Percentiles rank a stretch among this genome's conserved stretches.
Conservation (phyloP, 2,329 filamentous ascomycete genomes). For the Cordyceps tenuipes region DNA sequence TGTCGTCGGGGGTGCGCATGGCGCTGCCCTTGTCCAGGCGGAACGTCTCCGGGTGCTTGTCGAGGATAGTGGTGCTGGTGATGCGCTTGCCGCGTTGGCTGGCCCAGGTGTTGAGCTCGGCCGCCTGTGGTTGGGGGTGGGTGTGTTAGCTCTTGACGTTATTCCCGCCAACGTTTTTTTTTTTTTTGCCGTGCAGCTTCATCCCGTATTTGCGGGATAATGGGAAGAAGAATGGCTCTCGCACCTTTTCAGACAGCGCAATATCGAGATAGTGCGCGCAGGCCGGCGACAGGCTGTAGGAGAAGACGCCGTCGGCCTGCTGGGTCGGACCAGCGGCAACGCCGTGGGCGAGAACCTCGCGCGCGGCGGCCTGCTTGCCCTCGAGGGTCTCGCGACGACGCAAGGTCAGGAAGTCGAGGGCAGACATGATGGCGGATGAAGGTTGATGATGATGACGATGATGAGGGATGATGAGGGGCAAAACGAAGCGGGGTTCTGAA, state of each 20-base stretch:
- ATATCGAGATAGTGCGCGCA: slow-evolving; percentile 6
- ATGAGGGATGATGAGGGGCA: neutral
- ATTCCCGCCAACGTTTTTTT: too few species aligned
- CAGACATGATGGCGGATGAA: neutral
- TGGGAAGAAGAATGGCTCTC: too few species aligned
- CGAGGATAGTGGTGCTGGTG: slow-evolving; percentile 6
- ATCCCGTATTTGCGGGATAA: too few species aligned
- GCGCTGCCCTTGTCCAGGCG: neutral
- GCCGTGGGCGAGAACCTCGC: neutral
- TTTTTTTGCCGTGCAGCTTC: too few species aligned
- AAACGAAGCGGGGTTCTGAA: too few species aligned
- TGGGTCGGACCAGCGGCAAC: neutral
- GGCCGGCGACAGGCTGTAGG: neutral
- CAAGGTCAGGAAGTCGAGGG: neutral
- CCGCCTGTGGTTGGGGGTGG: neutral
- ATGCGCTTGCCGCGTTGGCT: neutral
- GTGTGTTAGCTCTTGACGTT: too few species aligned
- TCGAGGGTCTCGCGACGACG: slow-evolving; percentile 3
- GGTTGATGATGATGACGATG: neutral
- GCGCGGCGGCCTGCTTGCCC: slow-evolving; percentile 3
- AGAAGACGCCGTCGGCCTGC: neutral
- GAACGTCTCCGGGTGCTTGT: slow-evolving; percentile 6
- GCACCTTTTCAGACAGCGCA: slow-evolving; percentile 5
- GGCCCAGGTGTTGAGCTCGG: neutral
- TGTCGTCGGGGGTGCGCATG: neutral